Evolutionary conservation across 805 yeast species (phyloP), one percentile per base, ranked within the genome.

Genomic region (Candida hispaniensis): DNA sequence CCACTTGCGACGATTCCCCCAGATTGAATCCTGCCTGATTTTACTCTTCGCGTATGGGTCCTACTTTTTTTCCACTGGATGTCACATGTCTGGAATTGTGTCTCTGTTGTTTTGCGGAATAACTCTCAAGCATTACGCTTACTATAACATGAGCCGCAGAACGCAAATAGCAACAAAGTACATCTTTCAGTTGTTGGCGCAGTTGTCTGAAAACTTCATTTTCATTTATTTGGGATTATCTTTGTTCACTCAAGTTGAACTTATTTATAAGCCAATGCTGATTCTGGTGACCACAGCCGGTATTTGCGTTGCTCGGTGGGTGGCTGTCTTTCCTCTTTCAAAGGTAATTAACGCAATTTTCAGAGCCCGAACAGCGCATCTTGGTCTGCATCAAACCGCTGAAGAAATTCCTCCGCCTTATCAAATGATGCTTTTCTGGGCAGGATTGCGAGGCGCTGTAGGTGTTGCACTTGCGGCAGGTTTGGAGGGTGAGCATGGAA

Each of bases 341-440:
- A 65, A 75, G 43, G 61, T 88, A 30, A 71, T 91, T 50, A 91
- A 91, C 58, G 79, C 83, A 70, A 67, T 82, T 38, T 68, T 73
- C 46, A 67, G 77, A 30, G 63, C 79, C 8, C 69, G 75, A 45
- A 26, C 38, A 13, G 18, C 18, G 13, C 36, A 32, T 23, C 23
- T 32, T 17, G 38, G 38, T 3, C 30, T 25, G 9, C 30, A 34
- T 17, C 38, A 26, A 20, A 64, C 70, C 14, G 79, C 80, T 2
- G 95, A 85, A 49, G 97, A 88, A 59, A 85, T 91, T 43, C 91
- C 94, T 15, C 88, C 82, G 49, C 82, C 79, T 42, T 91, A 91
- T 57, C 98, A 91, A 60, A 83, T 85, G 81, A 91, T 91, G 98
- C 83, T 88, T 33, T 91, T 91, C 56, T 91, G 99, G 99, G 98